Evolutionary conservation across 805 yeast species (phyloP).

Genomic region (Sugiyamaella valdiviana): DNA sequence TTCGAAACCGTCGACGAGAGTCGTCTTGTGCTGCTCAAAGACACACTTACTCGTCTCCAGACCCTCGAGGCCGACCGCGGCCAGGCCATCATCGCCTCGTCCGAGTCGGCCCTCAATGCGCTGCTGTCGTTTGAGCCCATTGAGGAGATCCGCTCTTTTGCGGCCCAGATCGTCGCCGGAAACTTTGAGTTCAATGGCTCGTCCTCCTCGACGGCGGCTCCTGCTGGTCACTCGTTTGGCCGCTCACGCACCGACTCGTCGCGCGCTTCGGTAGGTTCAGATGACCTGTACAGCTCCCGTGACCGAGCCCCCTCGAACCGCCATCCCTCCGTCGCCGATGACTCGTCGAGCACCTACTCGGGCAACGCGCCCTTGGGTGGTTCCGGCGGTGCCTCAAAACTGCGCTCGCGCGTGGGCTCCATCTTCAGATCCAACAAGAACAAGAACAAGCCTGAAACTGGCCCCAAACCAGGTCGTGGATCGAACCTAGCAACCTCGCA

Average conservation of each 20-base stretch:
- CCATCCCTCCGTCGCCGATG: slow-evolving; percentile 8
- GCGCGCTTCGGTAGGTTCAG: background rate
- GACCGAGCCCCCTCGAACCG: slow-evolving; percentile 1
- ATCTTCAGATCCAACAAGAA: slow-evolving; percentile 30
- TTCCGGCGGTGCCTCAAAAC: slow-evolving; percentile 16
- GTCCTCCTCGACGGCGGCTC: slow-evolving; percentile 6
- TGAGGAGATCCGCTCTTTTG: slow-evolving; percentile 53
- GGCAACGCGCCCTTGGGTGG: slow-evolving; percentile 5
- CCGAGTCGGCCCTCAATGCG: slow-evolving; percentile 62
- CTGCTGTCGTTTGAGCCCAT: slow-evolving; percentile 58
- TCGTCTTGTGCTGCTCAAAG: slow-evolving; percentile 58
- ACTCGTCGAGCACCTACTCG: slow-evolving; percentile 16
- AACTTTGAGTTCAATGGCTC: slow-evolving; percentile 8
- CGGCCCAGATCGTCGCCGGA: slow-evolving; percentile 33
- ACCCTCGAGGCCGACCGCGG: slow-evolving; percentile 53
- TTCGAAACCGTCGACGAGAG: slow-evolving; percentile 66
- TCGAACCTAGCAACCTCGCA: too few relatives aligned
- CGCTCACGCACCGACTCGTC: slow-evolving; percentile 5
- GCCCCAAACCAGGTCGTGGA: too few relatives aligned
- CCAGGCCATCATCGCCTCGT: slow-evolving; percentile 39
- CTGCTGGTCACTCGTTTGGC: slow-evolving; percentile 4
- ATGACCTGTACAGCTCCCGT: background rate
- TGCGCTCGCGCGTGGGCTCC: slow-evolving; percentile 33
- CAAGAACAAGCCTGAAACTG: too few relatives aligned
- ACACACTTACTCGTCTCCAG: slow-evolving; percentile 58